Conservation (phyloP, 164 flowering plant species). For the Euptelea pleiosperma region DNA sequence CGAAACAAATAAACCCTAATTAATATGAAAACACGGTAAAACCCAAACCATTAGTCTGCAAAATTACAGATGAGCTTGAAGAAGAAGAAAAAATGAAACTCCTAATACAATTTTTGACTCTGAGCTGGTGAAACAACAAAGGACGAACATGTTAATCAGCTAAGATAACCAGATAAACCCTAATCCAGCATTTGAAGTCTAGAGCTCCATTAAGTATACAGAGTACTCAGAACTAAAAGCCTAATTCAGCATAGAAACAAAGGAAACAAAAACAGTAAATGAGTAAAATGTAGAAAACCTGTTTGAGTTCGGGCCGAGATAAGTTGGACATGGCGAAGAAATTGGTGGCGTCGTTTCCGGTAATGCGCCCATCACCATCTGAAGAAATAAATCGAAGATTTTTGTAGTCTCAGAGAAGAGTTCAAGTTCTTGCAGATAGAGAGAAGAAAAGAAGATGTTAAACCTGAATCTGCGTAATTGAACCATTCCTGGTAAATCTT, state of each 20-base stretch:
- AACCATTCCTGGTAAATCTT: slow-evolving; percentile 90
- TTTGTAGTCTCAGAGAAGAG: background rate
- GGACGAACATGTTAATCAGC: no score
- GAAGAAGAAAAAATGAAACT: no score
- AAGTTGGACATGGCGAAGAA: slow-evolving; percentile 82
- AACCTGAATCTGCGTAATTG: slow-evolving; percentile 76
- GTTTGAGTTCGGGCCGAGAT: slow-evolving; percentile 80
- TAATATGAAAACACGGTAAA: no score
- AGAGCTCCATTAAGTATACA: no score
- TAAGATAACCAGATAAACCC: no score
- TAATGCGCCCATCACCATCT: slow-evolving; percentile 90
- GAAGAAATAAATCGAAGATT: background rate
- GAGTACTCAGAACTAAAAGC: no score
- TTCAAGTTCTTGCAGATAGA: background rate
- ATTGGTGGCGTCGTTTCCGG: slow-evolving; percentile 80
- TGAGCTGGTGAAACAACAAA: no score
- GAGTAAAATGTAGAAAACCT: slow-evolving; percentile 38
- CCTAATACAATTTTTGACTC: no score
- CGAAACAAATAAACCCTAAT: no score
- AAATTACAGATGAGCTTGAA: no score
- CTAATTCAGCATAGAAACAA: background rate
- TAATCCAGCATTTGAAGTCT: no score
- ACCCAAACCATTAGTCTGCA: no score
- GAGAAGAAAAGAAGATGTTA: background rate
- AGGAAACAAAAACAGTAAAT: background rate